phyloP scores from a whole-genome alignment of 441 rosid genomes.

The Arabidopsis hybrid region DNA sequence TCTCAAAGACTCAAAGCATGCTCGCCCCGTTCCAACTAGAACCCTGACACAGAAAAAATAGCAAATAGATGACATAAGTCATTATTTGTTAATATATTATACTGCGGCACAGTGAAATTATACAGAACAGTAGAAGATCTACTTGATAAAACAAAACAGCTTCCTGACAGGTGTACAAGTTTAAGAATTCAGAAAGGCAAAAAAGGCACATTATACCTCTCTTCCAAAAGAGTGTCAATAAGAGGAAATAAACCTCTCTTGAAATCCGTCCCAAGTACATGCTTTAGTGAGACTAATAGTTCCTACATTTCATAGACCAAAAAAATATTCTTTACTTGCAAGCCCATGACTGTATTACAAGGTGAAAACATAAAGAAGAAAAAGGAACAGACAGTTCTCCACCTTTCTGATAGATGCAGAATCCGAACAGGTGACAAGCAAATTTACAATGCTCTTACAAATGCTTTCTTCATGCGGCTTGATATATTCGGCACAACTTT shows the following conservation, averaged over 20 bases:
- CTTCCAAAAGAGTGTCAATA: constrained; percentile 91
- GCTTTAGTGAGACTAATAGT: constrained; percentile 91
- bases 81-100: constrained; percentile 3
- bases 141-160: constrained; percentile 30
- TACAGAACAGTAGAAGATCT: constrained; percentile 22
- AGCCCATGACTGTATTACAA: constrained; percentile 17
- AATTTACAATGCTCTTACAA: constrained; percentile 95
- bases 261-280: constrained; percentile 91
- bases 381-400: constrained; percentile 30
- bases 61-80: background rate
- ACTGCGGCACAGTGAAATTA: background rate
- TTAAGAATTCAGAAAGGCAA: constrained; percentile 23
- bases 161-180: constrained; percentile 22
- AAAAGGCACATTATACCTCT: constrained; percentile 62
- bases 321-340: constrained; percentile 31
- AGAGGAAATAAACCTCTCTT: constrained; percentile 55
- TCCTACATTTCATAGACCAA: constrained; percentile 68
- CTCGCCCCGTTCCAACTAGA: constrained; percentile 96
- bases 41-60: constrained; percentile 57
- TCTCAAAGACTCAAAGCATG: constrained; percentile 96
- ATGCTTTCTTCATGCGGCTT: constrained; percentile 97
- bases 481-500: constrained; percentile 94
- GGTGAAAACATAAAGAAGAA: constrained; percentile 21
- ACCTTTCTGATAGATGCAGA: constrained; percentile 97
- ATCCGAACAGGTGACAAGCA: constrained; percentile 97